These are phyloP conservation scores for Angophora floribunda DNA, from an alignment of 345 rosid species.

Conservation along the genomic window DNA sequence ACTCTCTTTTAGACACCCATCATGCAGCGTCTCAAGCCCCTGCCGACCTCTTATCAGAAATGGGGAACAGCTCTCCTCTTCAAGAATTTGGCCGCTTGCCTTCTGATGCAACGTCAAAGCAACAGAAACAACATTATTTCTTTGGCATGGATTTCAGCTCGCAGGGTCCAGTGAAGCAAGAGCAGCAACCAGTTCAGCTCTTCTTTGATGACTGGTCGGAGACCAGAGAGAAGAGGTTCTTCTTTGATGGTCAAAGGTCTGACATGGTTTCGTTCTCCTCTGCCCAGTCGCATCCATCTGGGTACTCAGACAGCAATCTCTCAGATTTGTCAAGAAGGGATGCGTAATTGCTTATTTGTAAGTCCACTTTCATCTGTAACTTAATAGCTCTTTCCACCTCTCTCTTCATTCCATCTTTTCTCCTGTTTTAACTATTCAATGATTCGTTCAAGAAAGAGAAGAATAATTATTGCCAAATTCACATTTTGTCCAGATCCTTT, in stretches of 20 bases:
- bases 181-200: constrained; percentile 1
- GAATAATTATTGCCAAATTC: neutral
- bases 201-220: constrained; percentile 1
- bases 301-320: neutral
- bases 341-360: neutral
- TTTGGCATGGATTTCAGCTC: constrained; percentile 2
- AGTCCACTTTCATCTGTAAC: neutral
- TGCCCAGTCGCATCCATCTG: neutral
- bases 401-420: neutral
- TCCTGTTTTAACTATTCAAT: neutral
- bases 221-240: neutral
- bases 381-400: neutral
- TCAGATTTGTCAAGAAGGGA: neutral
- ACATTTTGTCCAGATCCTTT: neutral
- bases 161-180: neutral
- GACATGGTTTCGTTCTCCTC: neutral
- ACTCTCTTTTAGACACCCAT: neutral
- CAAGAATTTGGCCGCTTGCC: neutral
- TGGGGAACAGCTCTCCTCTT: neutral
- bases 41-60: neutral
- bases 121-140: constrained; percentile 1
- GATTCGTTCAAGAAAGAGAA: neutral
- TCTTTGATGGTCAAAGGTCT: neutral
- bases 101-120: neutral
- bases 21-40: neutral